Evolutionary conservation across 2,329 filamentous ascomycete genomes (phyloP).

Genomic region (Epichloe bromicola): DNA sequence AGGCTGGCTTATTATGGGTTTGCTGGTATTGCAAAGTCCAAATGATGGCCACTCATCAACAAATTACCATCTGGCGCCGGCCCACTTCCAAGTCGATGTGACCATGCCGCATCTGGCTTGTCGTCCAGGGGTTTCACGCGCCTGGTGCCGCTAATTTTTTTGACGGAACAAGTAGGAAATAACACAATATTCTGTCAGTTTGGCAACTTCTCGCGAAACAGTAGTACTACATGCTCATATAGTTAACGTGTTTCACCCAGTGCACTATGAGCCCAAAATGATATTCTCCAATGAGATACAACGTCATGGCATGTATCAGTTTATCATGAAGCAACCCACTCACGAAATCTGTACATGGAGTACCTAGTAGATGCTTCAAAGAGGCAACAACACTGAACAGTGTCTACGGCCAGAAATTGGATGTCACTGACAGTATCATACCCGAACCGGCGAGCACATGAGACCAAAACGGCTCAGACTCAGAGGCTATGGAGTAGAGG

Average conservation of each 20-base stretch:
- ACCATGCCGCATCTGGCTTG: background rate
- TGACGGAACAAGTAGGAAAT: background rate
- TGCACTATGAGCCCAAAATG: no score
- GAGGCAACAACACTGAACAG: constrained; percentile 16
- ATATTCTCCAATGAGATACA: no score
- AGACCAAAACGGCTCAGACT: constrained; percentile 38
- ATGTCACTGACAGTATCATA: constrained; percentile 19
- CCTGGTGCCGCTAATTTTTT: background rate
- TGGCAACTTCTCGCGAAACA: no score
- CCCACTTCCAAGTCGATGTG: background rate
- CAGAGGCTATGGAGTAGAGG: constrained; percentile 27
- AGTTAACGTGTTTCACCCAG: no score
- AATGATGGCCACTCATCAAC: background rate
- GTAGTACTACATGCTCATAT: no score
- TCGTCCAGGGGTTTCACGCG: no score
- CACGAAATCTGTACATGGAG: constrained; percentile 16
- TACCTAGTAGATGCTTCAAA: constrained; percentile 24
- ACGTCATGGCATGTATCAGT: constrained; percentile 13
- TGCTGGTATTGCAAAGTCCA: background rate
- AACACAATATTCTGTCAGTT: no score
- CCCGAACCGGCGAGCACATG: constrained; percentile 14
- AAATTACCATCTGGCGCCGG: background rate
- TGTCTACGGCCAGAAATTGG: constrained; percentile 11
- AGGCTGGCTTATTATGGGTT: background rate
- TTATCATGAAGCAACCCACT: constrained; percentile 14